A percentile compares a stretch with the other conserved stretches of the same genome.
Evolutionary conservation across 768 basidiomycete genomes (phyloP).

Genomic region (Megacollybia marginata): DNA sequence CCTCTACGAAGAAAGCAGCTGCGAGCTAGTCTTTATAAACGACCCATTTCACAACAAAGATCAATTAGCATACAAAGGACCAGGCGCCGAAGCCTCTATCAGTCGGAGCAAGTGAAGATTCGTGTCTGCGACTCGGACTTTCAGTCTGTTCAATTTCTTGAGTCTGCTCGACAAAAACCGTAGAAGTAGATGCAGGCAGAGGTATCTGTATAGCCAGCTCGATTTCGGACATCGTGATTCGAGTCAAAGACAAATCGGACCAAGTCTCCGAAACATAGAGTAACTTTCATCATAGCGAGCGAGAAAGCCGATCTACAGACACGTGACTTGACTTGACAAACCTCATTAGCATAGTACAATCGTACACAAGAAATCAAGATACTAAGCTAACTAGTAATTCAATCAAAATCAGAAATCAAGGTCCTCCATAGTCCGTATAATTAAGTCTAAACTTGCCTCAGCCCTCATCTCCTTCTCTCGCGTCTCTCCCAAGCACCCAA

Average conservation of each 20-base stretch:
- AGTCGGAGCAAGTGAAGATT: constrained; percentile 7
- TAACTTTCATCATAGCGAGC: too few relatives aligned
- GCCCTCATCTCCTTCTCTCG: too few relatives aligned
- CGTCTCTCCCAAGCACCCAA: constrained; percentile 17
- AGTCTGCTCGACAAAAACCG: neutral
- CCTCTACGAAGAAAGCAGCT: constrained; percentile 19
- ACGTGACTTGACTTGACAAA: too few relatives aligned
- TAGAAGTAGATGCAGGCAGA: constrained; percentile 5
- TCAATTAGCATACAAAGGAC: constrained; percentile 14
- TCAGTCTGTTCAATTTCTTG: too few relatives aligned
- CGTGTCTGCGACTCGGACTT: neutral
- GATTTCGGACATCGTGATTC: constrained; percentile 1
- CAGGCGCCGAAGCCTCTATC: constrained; percentile 18
- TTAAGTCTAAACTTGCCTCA: too few relatives aligned
- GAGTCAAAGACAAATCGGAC: neutral
- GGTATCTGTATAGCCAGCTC: constrained; percentile 7
- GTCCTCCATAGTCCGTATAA: too few relatives aligned
- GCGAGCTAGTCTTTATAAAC: constrained; percentile 11
- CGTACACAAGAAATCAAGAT: too few relatives aligned
- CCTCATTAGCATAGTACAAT: too few relatives aligned
- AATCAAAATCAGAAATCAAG: too few relatives aligned
- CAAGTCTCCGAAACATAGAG: too few relatives aligned
- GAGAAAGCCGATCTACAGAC: too few relatives aligned
- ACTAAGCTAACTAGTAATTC: too few relatives aligned
- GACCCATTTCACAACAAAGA: neutral